These are phyloP conservation scores for Arthrobotrys sinensis DNA, from an alignment of 2,329 filamentous ascomycete genomes.

Conservation along the genomic window DNA sequence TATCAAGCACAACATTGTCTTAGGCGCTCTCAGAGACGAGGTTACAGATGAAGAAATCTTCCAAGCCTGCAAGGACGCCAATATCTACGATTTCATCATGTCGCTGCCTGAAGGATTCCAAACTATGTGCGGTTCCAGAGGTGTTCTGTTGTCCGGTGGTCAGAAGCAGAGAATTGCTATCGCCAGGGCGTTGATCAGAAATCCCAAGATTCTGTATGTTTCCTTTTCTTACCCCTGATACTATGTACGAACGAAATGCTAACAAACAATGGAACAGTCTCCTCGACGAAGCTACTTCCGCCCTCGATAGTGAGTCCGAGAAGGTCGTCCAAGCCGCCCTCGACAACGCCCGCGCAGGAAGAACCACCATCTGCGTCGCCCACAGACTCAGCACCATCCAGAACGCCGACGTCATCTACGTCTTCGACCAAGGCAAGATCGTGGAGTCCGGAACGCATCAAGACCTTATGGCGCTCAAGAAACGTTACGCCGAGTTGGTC, in stretches of 20 bases:
- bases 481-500: conserved; percentile 83
- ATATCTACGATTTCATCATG: conserved; percentile 89
- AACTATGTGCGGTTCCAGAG: conserved; percentile 89
- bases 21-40: conserved; percentile 79
- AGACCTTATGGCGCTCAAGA: conserved; percentile 79
- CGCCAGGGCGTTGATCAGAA: conserved; percentile 88
- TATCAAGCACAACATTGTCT: conserved; percentile 88
- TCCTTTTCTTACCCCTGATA: conserved; percentile 74
- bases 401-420: conserved; percentile 93
- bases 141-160: conserved; percentile 85
- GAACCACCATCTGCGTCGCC: conserved; percentile 94
- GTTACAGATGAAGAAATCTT: conserved; percentile 81
- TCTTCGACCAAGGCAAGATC: conserved; percentile 91
- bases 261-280: conserved; percentile 68
- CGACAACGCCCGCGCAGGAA: conserved; percentile 81
- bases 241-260: conserved; percentile 71
- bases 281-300: conserved; percentile 75
- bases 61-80: conserved; percentile 87
- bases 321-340: conserved; percentile 85
- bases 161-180: conserved; percentile 97
- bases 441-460: conserved; percentile 87
- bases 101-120: conserved; percentile 78
- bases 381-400: conserved; percentile 92
- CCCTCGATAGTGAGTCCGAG: conserved; percentile 82
- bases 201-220: conserved; percentile 81